phyloP scores from a whole-genome alignment of 352 stramenopile genomes.

The Thalassiosira mediterranea region DNA sequence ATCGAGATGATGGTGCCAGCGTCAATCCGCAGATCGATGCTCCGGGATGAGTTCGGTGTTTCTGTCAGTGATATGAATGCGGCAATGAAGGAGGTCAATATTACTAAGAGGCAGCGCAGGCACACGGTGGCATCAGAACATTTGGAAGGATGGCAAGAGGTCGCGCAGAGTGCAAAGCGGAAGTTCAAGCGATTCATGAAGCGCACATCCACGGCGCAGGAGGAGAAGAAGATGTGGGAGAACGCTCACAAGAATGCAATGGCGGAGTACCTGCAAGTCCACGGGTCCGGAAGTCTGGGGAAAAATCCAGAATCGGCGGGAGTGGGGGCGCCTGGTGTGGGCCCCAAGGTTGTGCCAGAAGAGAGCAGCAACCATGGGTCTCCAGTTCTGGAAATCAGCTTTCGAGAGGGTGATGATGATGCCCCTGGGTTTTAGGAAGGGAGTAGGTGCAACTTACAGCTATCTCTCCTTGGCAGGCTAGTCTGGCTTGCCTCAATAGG shows the following conservation, averaged over 20 bases:
- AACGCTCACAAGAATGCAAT: conserved; percentile 41
- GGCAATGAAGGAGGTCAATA: conserved; percentile 66
- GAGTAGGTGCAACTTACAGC: no score
- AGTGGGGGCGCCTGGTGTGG: conserved; percentile 1
- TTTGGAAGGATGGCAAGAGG: conserved; percentile 43
- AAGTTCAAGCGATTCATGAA: conserved; percentile 48
- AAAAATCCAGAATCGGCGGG: conserved; percentile 9
- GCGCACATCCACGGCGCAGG: conserved; percentile 29
- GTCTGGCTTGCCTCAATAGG: no score
- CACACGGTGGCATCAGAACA: conserved; percentile 39
- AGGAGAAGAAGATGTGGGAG: conserved; percentile 52
- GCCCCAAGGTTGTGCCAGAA: conserved; percentile 13
- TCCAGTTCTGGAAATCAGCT: conserved; percentile 24
- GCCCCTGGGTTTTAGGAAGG: no score
- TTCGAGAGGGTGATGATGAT: neutral
- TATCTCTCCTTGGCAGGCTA: no score
- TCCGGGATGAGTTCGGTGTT: conserved; percentile 66
- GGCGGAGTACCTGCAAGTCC: conserved; percentile 16
- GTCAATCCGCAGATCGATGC: conserved; percentile 60
- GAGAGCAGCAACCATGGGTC: conserved; percentile 3
- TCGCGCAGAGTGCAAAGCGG: conserved; percentile 42
- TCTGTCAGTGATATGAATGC: conserved; percentile 56
- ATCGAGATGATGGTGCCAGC: conserved; percentile 59
- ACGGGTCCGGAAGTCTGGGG: conserved; percentile 8
- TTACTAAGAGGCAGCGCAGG: conserved; percentile 53